These are phyloP conservation scores for Leccinum boreale DNA, from an alignment of 768 basidiomycete genomes.

Conservation along the genomic window DNA sequence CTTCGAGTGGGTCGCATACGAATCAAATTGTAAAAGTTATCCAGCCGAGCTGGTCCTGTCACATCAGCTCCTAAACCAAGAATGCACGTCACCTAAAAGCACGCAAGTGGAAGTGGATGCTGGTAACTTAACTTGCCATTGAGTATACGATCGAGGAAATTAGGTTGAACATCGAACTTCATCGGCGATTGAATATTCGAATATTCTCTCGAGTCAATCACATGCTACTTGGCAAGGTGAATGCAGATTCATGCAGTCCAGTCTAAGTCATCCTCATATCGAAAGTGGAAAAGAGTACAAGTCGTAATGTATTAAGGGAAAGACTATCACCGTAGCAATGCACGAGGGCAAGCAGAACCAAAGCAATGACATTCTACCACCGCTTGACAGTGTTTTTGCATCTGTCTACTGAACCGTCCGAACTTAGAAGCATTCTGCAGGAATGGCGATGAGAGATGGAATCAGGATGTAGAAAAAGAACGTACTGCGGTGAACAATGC, in stretches of 20 bases:
- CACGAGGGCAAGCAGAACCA: constrained; percentile 6
- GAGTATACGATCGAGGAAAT: background rate
- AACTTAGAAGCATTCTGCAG: constrained; percentile 26
- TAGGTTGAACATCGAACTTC: background rate
- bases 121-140: too few species aligned
- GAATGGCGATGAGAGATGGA: background rate
- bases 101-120: too few species aligned
- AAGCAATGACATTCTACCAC: constrained; percentile 27
- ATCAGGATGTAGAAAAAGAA: constrained; percentile 8
- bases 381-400: constrained; percentile 17
- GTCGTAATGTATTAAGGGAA: constrained; percentile 19
- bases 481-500: constrained; percentile 76
- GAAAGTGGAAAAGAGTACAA: constrained; percentile 14
- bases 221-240: background rate
- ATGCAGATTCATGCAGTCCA: background rate
- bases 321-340: constrained; percentile 17
- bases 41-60: background rate
- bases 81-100: background rate
- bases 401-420: constrained; percentile 18
- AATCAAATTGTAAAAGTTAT: too few species aligned
- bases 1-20: background rate
- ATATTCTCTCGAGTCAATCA: background rate
- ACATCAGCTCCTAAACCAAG: background rate
- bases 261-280: constrained; percentile 2
- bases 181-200: background rate